Conservation (phyloP, 2,329 filamentous ascomycete genomes). For the Myriosclerotinia scirpicola region DNA sequence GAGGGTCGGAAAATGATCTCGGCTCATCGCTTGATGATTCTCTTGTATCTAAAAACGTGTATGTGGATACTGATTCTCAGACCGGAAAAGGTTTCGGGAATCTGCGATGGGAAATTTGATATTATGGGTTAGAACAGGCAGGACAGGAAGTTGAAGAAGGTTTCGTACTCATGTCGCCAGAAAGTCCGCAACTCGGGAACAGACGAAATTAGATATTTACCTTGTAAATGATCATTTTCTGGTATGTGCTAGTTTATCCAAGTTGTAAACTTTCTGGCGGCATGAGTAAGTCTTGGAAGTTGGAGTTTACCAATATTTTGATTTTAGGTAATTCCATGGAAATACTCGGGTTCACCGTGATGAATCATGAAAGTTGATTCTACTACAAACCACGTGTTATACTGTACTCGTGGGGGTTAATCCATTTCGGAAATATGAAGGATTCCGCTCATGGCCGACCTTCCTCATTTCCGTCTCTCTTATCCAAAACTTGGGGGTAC, state of each 20-base stretch:
- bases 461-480: neutral
- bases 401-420: neutral
- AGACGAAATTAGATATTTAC: too few relatives aligned
- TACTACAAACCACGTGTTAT: too few relatives aligned
- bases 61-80: neutral
- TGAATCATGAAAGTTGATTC: too few relatives aligned
- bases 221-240: too few relatives aligned
- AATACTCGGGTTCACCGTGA: too few relatives aligned
- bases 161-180: neutral
- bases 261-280: too few relatives aligned
- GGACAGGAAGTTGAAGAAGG: neutral
- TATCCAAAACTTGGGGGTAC: neutral
- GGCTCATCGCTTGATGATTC: conserved; percentile 9
- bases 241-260: too few relatives aligned
- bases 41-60: neutral
- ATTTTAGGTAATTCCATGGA: too few relatives aligned
- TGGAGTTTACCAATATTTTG: too few relatives aligned
- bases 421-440: neutral
- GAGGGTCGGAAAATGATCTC: neutral
- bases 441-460: neutral
- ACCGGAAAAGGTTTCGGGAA: conserved; percentile 6
- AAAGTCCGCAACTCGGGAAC: too few relatives aligned
- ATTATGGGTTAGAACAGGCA: neutral
- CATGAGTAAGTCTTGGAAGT: too few relatives aligned
- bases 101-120: conserved; percentile 7